Conservation (phyloP, 2,329 filamentous ascomycete genomes). For the Talaromyces sp. region DNA sequence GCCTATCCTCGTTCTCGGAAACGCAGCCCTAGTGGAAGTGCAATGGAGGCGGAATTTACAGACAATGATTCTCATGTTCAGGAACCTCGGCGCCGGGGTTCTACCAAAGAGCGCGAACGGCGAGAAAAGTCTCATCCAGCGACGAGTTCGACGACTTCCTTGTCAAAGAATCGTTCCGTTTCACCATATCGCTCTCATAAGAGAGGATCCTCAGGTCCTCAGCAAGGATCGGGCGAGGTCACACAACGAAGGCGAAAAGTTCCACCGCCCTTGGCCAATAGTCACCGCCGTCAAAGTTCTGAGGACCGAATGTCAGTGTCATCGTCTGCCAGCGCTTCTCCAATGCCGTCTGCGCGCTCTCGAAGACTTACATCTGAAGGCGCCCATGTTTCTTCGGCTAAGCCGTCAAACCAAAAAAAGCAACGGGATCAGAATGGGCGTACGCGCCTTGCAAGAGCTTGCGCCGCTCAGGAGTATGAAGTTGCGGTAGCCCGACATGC, state of each 20-base stretch:
- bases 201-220: constrained; percentile 38
- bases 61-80: constrained; percentile 24
- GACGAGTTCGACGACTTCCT: constrained; percentile 30
- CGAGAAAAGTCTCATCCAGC: constrained; percentile 29
- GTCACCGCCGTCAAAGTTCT: constrained; percentile 44
- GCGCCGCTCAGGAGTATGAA: constrained; percentile 80
- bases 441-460: constrained; percentile 85
- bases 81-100: constrained; percentile 6
- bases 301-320: constrained; percentile 47
- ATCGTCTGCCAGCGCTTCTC: constrained; percentile 47
- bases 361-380: constrained; percentile 43
- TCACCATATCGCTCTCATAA: constrained; percentile 41
- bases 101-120: constrained; percentile 28
- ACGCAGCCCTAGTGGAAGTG: constrained; percentile 39
- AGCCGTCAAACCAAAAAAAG: constrained; percentile 70
- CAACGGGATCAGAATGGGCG: constrained; percentile 90
- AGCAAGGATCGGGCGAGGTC: constrained; percentile 25
- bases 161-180: constrained; percentile 32
- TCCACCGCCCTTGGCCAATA: constrained; percentile 43
- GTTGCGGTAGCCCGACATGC: constrained; percentile 70
- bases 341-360: constrained; percentile 40
- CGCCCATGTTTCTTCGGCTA: constrained; percentile 62
- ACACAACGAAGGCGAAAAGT: constrained; percentile 38
- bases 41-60: constrained; percentile 33
- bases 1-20: constrained; percentile 31